Evolutionary conservation across 1,284 basidiomycete species (phyloP).

Genomic region (Hemileia vastatrix): DNA sequence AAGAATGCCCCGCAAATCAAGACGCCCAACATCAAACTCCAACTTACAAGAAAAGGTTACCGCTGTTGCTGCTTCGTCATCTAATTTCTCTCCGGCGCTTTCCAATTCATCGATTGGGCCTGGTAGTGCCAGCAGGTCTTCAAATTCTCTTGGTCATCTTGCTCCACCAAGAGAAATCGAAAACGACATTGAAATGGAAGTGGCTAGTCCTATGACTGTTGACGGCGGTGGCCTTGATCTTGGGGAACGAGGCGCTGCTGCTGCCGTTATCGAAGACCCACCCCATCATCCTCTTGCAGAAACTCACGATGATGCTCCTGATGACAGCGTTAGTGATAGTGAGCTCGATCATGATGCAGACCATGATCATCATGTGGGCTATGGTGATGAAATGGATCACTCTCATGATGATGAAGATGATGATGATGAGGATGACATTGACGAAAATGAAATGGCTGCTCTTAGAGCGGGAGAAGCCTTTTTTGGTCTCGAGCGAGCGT

Average conservation of each 20-base stretch:
- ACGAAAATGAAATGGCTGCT: slow-evolving; percentile 22
- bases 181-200: slow-evolving; percentile 18
- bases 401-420: slow-evolving; percentile 17
- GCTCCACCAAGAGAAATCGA: slow-evolving; percentile 9
- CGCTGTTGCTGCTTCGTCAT: no score
- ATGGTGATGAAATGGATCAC: slow-evolving; percentile 21
- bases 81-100: no score
- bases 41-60: no score
- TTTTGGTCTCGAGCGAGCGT: slow-evolving; percentile 23
- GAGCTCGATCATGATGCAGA: slow-evolving; percentile 14
- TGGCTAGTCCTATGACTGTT: slow-evolving; percentile 6
- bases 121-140: no score
- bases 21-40: no score
- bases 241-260: neutral
- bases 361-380: slow-evolving; percentile 11
- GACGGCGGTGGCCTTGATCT: slow-evolving; percentile 7
- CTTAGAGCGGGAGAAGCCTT: slow-evolving; percentile 19
- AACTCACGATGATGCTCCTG: slow-evolving; percentile 16
- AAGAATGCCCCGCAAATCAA: no score
- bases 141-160: no score
- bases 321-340: slow-evolving; percentile 10
- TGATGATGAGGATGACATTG: slow-evolving; percentile 23
- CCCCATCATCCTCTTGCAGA: slow-evolving; percentile 15
- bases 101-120: no score
- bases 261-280: slow-evolving; percentile 6